Percentiles rank a stretch among this genome's conserved stretches.
These are phyloP conservation scores for Dictyostelium capitatum DNA, from an alignment of 78 protist genomes.

Conservation along the genomic window DNA sequence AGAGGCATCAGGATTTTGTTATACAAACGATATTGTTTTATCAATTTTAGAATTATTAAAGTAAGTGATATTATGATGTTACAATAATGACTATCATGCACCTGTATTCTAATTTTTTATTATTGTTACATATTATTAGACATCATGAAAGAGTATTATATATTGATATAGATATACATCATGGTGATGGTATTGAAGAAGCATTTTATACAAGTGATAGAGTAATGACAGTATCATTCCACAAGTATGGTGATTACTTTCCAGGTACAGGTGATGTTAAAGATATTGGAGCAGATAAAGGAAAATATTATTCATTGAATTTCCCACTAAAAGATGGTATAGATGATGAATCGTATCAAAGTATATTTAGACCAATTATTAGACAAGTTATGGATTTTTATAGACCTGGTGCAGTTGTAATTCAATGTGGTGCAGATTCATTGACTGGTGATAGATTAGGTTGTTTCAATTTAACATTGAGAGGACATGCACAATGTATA, in stretches of 20 bases:
- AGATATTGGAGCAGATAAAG: conserved; percentile 95
- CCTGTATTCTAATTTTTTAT: no score
- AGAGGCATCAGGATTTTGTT: conserved; percentile 99
- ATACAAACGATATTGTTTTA: conserved; percentile 99
- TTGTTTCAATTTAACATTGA: conserved; percentile 94
- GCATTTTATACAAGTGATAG: conserved; percentile 95
- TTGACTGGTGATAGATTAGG: conserved; percentile 97
- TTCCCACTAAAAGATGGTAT: conserved; percentile 97
- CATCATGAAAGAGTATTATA: conserved; percentile 93
- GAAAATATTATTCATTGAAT: conserved; percentile 94
- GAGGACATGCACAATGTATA: conserved; percentile 83
- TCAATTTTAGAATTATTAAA: conserved; percentile 97
- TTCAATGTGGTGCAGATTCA: conserved; percentile 99
- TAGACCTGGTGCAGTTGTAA: conserved; percentile 96
- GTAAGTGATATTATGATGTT: no score
- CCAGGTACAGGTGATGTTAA: conserved; percentile 93
- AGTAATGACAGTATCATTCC: conserved; percentile 96
- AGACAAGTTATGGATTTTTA: conserved; percentile 86
- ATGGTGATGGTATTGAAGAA: conserved; percentile 99
- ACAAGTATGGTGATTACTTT: conserved; percentile 95
- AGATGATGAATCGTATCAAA: conserved; percentile 90
- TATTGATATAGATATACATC: conserved; percentile 98
- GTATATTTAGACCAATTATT: conserved; percentile 92
- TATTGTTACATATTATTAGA: no score
- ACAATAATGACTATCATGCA: no score